Evolutionary conservation across 495 filamentous ascomycete genomes (phyloP).

Genomic region (Aspergillus biplanus): DNA sequence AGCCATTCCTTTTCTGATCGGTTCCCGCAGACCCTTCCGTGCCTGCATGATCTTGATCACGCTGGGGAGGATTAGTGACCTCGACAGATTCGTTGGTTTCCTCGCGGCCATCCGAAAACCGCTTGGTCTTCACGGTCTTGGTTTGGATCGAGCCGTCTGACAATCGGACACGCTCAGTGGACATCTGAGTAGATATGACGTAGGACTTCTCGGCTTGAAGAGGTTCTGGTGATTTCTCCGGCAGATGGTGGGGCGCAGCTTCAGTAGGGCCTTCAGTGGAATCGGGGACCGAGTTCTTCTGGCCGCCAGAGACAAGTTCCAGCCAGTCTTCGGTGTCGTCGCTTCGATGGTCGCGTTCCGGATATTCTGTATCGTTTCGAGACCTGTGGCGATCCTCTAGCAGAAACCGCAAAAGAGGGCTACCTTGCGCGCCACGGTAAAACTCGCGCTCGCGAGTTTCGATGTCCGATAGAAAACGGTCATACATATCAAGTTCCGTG

Average conservation of each 20-base stretch:
- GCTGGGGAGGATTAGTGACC: conserved; percentile 32
- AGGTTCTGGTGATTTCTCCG: not conserved
- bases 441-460: conserved; percentile 39
- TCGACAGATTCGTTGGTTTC: conserved; percentile 55
- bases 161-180: conserved; percentile 55
- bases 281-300: conserved; percentile 36
- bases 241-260: not conserved
- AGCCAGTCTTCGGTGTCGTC: conserved; percentile 37
- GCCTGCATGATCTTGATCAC: conserved; percentile 13
- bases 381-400: conserved; percentile 34
- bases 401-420: conserved; percentile 40
- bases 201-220: conserved; percentile 23
- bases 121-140: conserved; percentile 60
- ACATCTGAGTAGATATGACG: conserved; percentile 61
- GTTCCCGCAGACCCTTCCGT: conserved; percentile 15
- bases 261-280: conserved; percentile 17
- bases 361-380: conserved; percentile 19
- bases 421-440: conserved; percentile 29
- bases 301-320: conserved; percentile 37
- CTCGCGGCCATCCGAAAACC: conserved; percentile 66
- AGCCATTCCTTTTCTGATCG: conserved; percentile 36
- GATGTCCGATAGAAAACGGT: conserved; percentile 48
- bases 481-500: conserved; percentile 50
- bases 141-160: conserved; percentile 66
- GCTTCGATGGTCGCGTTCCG: conserved; percentile 21